Base-by-base conservation (phyloP, 495 filamentous ascomycete genomes). In the Trichoderma virens region DNA sequence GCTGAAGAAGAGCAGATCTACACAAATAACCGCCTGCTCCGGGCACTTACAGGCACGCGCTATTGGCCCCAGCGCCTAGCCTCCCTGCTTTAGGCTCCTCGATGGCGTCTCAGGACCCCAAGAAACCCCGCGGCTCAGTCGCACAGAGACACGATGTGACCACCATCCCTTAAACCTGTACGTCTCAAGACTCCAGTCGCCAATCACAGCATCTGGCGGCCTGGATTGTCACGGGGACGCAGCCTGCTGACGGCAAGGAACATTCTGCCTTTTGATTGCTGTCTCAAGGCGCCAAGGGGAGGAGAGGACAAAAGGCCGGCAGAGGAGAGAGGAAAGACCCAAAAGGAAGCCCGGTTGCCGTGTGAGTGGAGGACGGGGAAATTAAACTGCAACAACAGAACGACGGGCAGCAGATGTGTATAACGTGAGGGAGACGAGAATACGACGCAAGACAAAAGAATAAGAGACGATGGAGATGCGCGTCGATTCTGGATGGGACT, bases 11-110 rank as follows among this genome's bases (percentile, higher is more conserved):
- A n/a, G n/a, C n/a, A n/a, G n/a, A n/a, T n/a, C 41, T 45, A 2
- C 14, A 6, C 41, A 45, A n/a, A 0, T 2, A 45, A 45, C 14
- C 43, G 43, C 43, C n/a, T 20, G 20, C 43, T 47, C 18, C 18
- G 38, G 18, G 38, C 38, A 41, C n/a, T n/a, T n/a, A n/a, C n/a
- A 14, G 13, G 13, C 38, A 18, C 38, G 11, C 43, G 43, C 43
- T 47, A 47, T 47, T 47, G 43, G 51, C 25, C 51, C 51, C 51
- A 5, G 43, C 43, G 43, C 51, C 51, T 25, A 56, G 51, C 51
- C 51, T 47, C 47, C 51, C 51, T 56, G 51, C 51, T 56, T 56
- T 16, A 45, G 41, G 41, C 41, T 45, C 14, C 41, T 18, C 5
- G 18, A 45, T 14, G 27, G 25, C 51, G 51, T 56, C 27, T 30